Percentiles rank a stretch among this genome's conserved stretches.
phyloP scores from a whole-genome alignment of 2,329 filamentous ascomycete species.

The Phyllosticta capitalensis region DNA sequence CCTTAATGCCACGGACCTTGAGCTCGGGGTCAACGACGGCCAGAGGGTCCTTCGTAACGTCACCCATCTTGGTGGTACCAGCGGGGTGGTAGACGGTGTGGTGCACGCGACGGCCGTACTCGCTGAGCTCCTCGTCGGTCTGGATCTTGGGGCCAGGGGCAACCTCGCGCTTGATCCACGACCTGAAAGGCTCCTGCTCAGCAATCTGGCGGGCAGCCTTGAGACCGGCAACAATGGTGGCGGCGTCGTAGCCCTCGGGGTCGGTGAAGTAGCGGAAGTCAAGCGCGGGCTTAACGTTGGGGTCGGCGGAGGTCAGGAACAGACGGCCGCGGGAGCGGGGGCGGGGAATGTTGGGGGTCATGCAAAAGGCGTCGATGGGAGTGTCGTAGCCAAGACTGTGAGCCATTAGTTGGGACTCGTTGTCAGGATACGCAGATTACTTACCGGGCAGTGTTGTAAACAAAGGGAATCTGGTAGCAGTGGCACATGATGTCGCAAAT shows the following conservation, averaged over 20 bases:
- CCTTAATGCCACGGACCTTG: conserved; percentile 61
- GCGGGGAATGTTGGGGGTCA: conserved; percentile 84
- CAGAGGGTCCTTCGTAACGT: conserved; percentile 54
- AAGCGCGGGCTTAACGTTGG: conserved; percentile 67
- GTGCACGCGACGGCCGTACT: conserved; percentile 71
- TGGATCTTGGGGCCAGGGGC: conserved; percentile 65
- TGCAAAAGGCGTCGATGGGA: conserved; percentile 74
- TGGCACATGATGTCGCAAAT: conserved; percentile 91
- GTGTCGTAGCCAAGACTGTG: conserved; percentile 58
- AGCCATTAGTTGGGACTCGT: conserved; percentile 9
- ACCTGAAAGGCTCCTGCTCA: conserved; percentile 64
- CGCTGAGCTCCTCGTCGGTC: conserved; percentile 68
- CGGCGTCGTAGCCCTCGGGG: conserved; percentile 73
- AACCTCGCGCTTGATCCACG: conserved; percentile 75
- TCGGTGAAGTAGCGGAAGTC: conserved; percentile 90
- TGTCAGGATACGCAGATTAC: background rate
- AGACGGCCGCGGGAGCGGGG: conserved; percentile 68
- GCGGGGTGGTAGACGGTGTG: conserved; percentile 89
- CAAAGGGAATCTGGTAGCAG: conserved; percentile 92
- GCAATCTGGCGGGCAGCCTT: conserved; percentile 69
- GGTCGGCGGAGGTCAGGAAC: conserved; percentile 68
- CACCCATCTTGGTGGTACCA: conserved; percentile 85
- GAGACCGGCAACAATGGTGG: conserved; percentile 69
- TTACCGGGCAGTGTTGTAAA: conserved; percentile 66
- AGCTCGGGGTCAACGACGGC: conserved; percentile 74